Evolutionary conservation across 169 alveolate genomes (phyloP).

Genomic region (Plasmodium relictum): DNA sequence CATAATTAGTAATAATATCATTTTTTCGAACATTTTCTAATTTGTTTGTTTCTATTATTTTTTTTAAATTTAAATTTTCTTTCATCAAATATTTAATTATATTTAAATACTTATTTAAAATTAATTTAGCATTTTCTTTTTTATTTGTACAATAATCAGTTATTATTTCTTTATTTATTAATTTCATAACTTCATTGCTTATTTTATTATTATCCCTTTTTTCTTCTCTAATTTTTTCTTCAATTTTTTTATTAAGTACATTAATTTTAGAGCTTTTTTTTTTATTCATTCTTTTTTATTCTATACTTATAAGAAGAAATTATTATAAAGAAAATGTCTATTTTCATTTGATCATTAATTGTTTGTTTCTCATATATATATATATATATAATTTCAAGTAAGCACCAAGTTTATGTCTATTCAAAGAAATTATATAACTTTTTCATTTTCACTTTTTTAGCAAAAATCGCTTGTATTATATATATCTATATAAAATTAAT

Average conservation of each 20-base stretch:
- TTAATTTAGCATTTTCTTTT: constrained; percentile 47
- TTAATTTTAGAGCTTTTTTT: constrained; percentile 20
- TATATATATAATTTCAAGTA: not conserved
- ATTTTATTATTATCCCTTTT: constrained; percentile 17
- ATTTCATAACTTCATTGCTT: constrained; percentile 47
- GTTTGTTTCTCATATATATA: not conserved
- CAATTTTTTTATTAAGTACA: constrained; percentile 32
- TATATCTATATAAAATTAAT: too few relatives aligned
- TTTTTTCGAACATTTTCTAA: constrained; percentile 22
- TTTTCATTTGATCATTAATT: not conserved
- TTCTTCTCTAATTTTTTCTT: constrained; percentile 33
- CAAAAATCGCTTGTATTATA: too few relatives aligned
- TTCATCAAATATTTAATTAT: constrained; percentile 47
- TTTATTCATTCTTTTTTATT: constrained; percentile 16
- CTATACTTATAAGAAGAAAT: not conserved
- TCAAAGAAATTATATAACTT: too few relatives aligned
- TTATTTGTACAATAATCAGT: constrained; percentile 60
- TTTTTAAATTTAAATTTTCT: constrained; percentile 73
- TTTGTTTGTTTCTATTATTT: constrained; percentile 32
- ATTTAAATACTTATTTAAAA: constrained; percentile 59
- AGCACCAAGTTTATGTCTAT: not conserved
- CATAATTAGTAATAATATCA: constrained; percentile 38
- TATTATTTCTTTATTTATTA: constrained; percentile 67
- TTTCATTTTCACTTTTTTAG: too few relatives aligned
- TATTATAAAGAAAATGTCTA: not conserved